A percentile compares a stretch with the other conserved stretches of the same genome.
These are phyloP conservation scores for Stevia rebaudiana DNA, from an alignment of 140 eudicot genomes.

Conservation along the genomic window DNA sequence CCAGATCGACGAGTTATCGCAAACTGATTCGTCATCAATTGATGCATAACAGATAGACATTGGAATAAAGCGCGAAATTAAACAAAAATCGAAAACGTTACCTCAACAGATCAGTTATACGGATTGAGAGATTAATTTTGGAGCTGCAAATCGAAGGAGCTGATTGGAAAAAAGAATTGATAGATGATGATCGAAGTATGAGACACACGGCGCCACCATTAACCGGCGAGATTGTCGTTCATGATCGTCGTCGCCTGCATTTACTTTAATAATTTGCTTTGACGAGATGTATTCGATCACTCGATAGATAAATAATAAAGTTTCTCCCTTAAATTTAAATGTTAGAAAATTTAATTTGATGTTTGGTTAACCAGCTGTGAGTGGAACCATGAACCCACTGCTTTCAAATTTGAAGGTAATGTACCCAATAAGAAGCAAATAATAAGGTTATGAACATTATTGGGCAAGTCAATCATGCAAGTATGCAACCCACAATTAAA, in stretches of 20 bases:
- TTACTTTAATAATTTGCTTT: constrained; percentile 8
- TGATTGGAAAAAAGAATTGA: neutral
- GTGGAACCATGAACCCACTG: no score
- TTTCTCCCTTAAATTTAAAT: neutral
- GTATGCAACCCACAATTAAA: no score
- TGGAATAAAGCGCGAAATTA: constrained; percentile 11
- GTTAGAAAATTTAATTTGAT: no score
- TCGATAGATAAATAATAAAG: constrained; percentile 11
- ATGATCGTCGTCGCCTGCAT: constrained; percentile 22
- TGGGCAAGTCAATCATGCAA: no score
- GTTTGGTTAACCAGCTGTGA: no score
- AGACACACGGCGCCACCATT: constrained; percentile 39
- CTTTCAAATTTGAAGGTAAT: no score
- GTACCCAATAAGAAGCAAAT: no score
- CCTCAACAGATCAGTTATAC: constrained; percentile 19
- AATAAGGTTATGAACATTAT: no score
- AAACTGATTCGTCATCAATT: neutral
- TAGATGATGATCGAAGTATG: constrained; percentile 13
- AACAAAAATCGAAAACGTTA: neutral
- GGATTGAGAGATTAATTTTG: constrained; percentile 10
- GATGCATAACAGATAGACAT: neutral
- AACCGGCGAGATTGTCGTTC: constrained; percentile 41
- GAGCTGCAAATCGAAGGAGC: constrained; percentile 8
- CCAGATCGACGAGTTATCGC: neutral
- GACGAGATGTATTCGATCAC: neutral